A percentile compares a stretch with the other conserved stretches of the same genome.
Evolutionary conservation across 805 yeast genomes (phyloP).

Genomic region (Saturnispora mendoncae): DNA sequence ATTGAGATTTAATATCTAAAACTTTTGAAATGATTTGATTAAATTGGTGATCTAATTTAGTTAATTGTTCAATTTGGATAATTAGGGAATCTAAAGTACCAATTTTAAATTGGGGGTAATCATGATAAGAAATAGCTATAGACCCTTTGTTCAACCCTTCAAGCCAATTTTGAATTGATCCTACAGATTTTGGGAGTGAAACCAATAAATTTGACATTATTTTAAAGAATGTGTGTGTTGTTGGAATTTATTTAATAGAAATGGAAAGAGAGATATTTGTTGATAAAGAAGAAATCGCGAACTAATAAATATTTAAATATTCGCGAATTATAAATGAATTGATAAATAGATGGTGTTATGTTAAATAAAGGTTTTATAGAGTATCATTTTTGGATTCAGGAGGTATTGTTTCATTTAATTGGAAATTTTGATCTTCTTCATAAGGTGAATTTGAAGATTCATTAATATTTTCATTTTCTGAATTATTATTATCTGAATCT

Average conservation of each 20-base stretch:
- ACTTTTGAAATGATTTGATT: conserved; percentile 61
- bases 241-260: too few relatives aligned
- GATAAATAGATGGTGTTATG: too few relatives aligned
- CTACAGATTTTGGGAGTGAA: conserved; percentile 25
- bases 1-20: conserved; percentile 56
- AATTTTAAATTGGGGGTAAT: conserved; percentile 79
- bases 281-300: not conserved
- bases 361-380: too few relatives aligned
- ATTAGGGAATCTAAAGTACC: conserved; percentile 92
- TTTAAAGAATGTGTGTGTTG: not conserved
- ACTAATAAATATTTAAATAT: too few relatives aligned
- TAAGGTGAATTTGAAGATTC: too few relatives aligned
- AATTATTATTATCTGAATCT: too few relatives aligned
- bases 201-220: conserved; percentile 19
- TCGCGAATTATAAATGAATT: too few relatives aligned
- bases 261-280: too few relatives aligned
- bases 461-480: too few relatives aligned
- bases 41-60: conserved; percentile 74
- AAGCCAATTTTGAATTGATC: conserved; percentile 36
- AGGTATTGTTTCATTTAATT: too few relatives aligned
- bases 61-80: conserved; percentile 81
- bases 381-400: too few relatives aligned
- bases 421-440: too few relatives aligned
- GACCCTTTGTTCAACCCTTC: conserved; percentile 51
- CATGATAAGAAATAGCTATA: conserved; percentile 46